Evolutionary conservation across 345 rosid genomes (phyloP), one percentile per base, ranked within the genome.

Genomic region (Ailanthus altissimus): DNA sequence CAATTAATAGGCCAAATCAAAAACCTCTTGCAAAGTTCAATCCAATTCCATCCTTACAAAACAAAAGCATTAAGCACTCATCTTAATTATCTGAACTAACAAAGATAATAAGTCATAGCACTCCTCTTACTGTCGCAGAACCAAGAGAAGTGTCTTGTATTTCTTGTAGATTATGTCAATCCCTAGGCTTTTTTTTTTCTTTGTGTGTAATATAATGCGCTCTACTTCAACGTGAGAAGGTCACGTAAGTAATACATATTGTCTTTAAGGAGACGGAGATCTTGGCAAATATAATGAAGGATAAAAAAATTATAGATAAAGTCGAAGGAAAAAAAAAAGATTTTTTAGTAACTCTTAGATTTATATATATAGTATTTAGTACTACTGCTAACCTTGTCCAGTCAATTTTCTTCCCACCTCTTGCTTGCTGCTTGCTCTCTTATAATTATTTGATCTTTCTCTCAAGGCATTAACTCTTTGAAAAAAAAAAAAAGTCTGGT

Each of bases 361-460:
- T 72, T 83, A 67, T 83, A 43, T 63, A 54, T 38, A 62, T 23
- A 25, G 72, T 50, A 49, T 78, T 76, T 75, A 70, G 76, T 56
- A 56, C 65, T 45, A 23, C 67, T 45, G 20, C 67, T 40, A 45
- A 12, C 75, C 62, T 80, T 57, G 79, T 82, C 74, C 73, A 47
- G 75, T 73, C 70, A 32, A 75, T 80, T 61, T 60, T 49, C 57
- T 38, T 54, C 64, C 59, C 63, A 7, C 47, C 59, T 70, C 53
- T 1, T 32, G 38, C 53, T 1, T 45, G 2, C 77, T 32, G 38
- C 53, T 1, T 45, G 2, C 77, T 77, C 80, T 82, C 82, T 61
- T 78, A 81, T 32, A 81, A 80, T 80, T 84, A 83, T 78, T 89
- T 81, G 68, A 62, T 72, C 70, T 76, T 57, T n/a, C 4, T 75